Base-by-base conservation (phyloP, 2,329 filamentous ascomycete species). In the Zymoseptoria pseudotritici region DNA sequence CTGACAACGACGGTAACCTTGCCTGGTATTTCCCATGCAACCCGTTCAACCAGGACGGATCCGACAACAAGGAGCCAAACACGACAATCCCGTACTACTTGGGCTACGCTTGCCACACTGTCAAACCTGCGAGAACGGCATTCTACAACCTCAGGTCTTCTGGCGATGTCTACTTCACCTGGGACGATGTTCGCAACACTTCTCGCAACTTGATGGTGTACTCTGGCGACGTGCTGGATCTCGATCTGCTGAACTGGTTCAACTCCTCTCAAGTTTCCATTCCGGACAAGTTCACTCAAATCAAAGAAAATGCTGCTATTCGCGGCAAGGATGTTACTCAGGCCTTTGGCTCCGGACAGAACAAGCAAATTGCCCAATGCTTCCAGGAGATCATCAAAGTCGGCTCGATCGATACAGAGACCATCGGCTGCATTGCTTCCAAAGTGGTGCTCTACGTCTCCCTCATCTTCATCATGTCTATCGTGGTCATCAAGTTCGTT, bases 11-110 rank as follows among this genome's bases (percentile, higher is more conserved):
- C 56, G 85, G 83, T 6, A 86, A 96, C 59, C 77, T 99, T 63
- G 94, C 88, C 1, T 99, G 94, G 93, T 99, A 99, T 73, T 97
- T 97, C 72, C 94, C 94, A 2, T 99, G 94, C 80, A 87, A 82
- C 4, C 81, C 89, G 1, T 95, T 92, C 80, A 95, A 95, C 66
- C 94, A 97, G 76, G 94, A 99, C 72, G 94, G 94, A 22, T 96
- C 91, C 1, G 84, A 82, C 22, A 76, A 83, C 63, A 46, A 20
- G 29, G 29, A 26, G 11, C 87, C 89, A 1, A 97, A 99, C 72
- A 74, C 78, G 50, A 92, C 90, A 0, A 80, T 81, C 49, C 82
- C 85, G 0, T 88, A 88, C 73, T 97, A 97, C 72, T 77, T 86
- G 31, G 94, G 95, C 31, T 97, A 94, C 75, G 82, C 83, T 50